Percentiles rank a stretch among this genome's conserved stretches.
These are phyloP conservation scores for Tephrocybe sp. DNA, from an alignment of 768 basidiomycete species.

Conservation along the genomic window DNA sequence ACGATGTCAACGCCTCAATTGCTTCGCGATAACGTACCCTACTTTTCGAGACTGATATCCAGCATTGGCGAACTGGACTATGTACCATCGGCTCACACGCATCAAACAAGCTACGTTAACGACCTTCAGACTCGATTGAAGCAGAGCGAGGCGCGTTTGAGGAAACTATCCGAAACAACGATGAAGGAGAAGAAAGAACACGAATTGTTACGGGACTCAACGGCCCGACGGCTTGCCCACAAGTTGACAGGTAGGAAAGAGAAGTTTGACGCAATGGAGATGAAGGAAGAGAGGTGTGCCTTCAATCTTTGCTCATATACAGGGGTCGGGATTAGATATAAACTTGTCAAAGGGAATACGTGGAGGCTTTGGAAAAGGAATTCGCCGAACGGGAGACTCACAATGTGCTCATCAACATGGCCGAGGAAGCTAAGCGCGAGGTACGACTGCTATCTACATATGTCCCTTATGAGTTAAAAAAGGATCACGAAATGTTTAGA, in stretches of 20 bases:
- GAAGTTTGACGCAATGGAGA: constrained; percentile 40
- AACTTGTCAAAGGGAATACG: constrained; percentile 43
- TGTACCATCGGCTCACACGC: constrained; percentile 34
- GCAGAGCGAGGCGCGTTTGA: constrained; percentile 24
- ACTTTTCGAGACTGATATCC: constrained; percentile 35
- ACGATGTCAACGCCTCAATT: constrained; percentile 31
- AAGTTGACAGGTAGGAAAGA: constrained; percentile 41
- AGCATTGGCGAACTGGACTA: constrained; percentile 39
- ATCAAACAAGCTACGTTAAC: constrained; percentile 34
- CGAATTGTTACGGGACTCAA: constrained; percentile 40
- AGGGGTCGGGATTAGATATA: neutral
- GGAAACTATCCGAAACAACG: constrained; percentile 33
- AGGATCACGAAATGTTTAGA: constrained; percentile 27
- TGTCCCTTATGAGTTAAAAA: no score
- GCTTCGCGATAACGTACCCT: constrained; percentile 36
- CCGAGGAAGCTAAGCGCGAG: constrained; percentile 33
- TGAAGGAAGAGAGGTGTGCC: constrained; percentile 45
- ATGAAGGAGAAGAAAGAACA: constrained; percentile 47
- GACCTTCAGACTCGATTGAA: constrained; percentile 31
- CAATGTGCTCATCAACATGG: constrained; percentile 29
- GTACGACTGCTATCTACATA: constrained; percentile 26
- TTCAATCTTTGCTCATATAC: neutral
- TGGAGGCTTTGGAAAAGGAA: constrained; percentile 44
- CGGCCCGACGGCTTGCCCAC: constrained; percentile 36
- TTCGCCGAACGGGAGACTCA: constrained; percentile 35